Conservation (phyloP, 768 basidiomycete genomes). For the Naganishia kalamii region DNA sequence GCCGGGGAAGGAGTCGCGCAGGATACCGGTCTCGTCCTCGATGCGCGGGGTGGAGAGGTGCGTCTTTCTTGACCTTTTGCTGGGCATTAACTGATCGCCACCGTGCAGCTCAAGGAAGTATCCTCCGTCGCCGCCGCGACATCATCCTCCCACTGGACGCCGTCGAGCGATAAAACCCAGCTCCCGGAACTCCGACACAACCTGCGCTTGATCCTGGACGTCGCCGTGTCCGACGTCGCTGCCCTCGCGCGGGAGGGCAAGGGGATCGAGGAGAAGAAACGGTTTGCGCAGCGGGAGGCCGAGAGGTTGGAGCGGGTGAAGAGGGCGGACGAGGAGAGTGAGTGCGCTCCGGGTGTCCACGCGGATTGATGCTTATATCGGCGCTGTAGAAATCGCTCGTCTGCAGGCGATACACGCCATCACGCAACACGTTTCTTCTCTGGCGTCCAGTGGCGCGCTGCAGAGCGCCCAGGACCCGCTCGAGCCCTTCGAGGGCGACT, state of each 20-base stretch:
- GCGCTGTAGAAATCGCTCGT: conserved; percentile 61
- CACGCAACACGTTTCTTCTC: conserved; percentile 62
- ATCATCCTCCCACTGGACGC: conserved; percentile 57
- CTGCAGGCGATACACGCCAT: conserved; percentile 71
- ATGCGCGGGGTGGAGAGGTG: conserved; percentile 82
- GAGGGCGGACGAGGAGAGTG: conserved; percentile 66
- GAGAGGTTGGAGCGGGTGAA: conserved; percentile 62
- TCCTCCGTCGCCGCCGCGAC: conserved; percentile 60
- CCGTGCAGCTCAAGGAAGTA: conserved; percentile 72
- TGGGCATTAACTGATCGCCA: neutral
- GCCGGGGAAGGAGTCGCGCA: conserved; percentile 56
- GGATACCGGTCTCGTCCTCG: conserved; percentile 68
- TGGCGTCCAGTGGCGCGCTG: conserved; percentile 55
- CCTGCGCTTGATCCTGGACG: conserved; percentile 73
- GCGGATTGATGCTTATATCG: conserved; percentile 38
- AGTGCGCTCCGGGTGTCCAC: neutral
- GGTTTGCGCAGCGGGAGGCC: conserved; percentile 66
- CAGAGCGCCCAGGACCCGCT: conserved; percentile 63
- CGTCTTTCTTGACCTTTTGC: conserved; percentile 39
- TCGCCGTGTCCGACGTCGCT: conserved; percentile 75
- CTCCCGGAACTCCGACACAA: conserved; percentile 98
- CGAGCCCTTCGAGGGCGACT: conserved; percentile 64
- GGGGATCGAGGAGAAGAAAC: conserved; percentile 69
- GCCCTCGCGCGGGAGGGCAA: conserved; percentile 86
- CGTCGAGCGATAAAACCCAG: conserved; percentile 74